A percentile compares a stretch with the other conserved stretches of the same genome.
phyloP scores from a whole-genome alignment of 140 eudicot genomes.

The Anethum foeniculum region DNA sequence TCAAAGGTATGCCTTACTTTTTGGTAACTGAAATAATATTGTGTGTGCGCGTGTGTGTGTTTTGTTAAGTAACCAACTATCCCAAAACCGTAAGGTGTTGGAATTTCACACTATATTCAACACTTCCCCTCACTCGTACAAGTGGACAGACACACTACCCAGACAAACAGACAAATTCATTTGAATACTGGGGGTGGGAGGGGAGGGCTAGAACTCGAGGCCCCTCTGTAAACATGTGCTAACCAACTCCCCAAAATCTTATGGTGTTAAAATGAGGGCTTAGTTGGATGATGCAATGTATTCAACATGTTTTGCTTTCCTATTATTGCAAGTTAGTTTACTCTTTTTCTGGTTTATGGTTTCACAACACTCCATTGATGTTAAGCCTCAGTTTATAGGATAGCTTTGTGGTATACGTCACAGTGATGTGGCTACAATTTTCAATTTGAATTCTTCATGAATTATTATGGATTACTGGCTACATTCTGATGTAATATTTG shows the following conservation, averaged over 20 bases:
- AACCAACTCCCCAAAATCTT: background rate
- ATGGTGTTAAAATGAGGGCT: background rate
- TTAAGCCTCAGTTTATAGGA: background rate
- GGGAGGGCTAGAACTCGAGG: background rate
- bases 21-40: background rate
- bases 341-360: background rate
- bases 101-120: no score
- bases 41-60: background rate
- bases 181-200: no score
- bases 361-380: background rate
- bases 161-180: no score
- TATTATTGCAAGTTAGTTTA: background rate
- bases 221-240: background rate
- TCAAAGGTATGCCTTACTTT: conserved; percentile 35
- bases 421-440: background rate
- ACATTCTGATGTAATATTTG: background rate
- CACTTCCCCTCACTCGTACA: no score
- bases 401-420: background rate
- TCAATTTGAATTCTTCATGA: background rate
- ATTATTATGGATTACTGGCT: background rate
- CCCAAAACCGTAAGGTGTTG: no score
- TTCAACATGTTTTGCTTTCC: background rate
- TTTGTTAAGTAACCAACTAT: background rate
- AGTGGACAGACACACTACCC: no score
- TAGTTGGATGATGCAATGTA: background rate